phyloP scores from a whole-genome alignment of 768 basidiomycete genomes.

The Hebeloma cylindrosporum region DNA sequence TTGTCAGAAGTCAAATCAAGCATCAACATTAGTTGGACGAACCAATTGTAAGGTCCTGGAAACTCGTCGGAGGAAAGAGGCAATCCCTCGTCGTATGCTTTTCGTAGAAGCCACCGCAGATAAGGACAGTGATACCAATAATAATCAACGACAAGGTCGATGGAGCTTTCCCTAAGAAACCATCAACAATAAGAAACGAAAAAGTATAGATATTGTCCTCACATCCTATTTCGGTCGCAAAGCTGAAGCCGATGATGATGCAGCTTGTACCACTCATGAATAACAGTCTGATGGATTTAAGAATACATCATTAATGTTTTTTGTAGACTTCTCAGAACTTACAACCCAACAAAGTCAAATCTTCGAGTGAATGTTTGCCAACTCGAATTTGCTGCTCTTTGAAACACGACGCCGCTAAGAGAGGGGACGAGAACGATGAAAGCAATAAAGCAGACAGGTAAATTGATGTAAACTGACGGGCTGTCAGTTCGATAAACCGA shows the following conservation, averaged over 20 bases:
- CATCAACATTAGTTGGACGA: slow-evolving; percentile 25
- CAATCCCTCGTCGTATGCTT: slow-evolving; percentile 63
- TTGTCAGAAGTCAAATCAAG: slow-evolving; percentile 16
- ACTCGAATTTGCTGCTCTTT: slow-evolving; percentile 46
- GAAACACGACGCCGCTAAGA: slow-evolving; percentile 56
- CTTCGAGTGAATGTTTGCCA: slow-evolving; percentile 53
- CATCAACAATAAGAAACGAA: slow-evolving; percentile 4
- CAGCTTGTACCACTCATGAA: slow-evolving; percentile 76
- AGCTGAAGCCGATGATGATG: slow-evolving; percentile 79
- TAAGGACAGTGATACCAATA: slow-evolving; percentile 52
- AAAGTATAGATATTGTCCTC: too few relatives aligned
- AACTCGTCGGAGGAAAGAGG: slow-evolving; percentile 65
- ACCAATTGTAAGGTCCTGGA: slow-evolving; percentile 63
- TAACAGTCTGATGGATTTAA: too few relatives aligned
- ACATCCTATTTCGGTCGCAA: slow-evolving; percentile 70
- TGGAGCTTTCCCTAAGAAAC: slow-evolving; percentile 56
- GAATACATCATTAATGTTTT: too few relatives aligned
- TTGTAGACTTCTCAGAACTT: slow-evolving; percentile 33
- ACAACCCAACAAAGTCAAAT: slow-evolving; percentile 83
- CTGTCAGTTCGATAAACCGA: slow-evolving; percentile 9
- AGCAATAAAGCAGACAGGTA: slow-evolving; percentile 69
- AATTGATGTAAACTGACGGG: slow-evolving; percentile 73
- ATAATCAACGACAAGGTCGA: slow-evolving; percentile 62
- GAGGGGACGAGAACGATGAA: slow-evolving; percentile 56
- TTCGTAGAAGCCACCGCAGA: slow-evolving; percentile 68